Conservation (phyloP, 352 stramenopile genomes). For the Peronospora destructor region DNA sequence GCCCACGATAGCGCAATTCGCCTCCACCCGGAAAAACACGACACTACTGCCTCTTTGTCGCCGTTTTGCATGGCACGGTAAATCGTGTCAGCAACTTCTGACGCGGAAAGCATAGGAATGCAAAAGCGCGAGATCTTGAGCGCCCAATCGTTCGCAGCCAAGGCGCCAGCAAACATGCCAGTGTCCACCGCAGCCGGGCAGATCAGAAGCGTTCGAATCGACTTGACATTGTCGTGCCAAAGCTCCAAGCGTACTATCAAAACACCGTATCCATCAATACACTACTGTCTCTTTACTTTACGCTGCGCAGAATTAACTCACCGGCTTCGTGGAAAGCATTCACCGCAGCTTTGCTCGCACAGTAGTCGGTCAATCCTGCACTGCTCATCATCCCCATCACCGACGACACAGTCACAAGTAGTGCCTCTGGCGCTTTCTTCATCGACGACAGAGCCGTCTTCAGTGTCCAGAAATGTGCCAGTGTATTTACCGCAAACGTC, state of each 20-base stretch:
- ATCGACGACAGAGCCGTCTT: constrained; percentile 57
- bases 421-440: constrained; percentile 35
- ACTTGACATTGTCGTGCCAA: constrained; percentile 42
- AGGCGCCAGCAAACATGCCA: constrained; percentile 67
- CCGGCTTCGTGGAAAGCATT: constrained; percentile 68
- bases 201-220: constrained; percentile 66
- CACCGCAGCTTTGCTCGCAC: constrained; percentile 65
- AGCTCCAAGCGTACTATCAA: constrained; percentile 67
- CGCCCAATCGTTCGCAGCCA: constrained; percentile 35
- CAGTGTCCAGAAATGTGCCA: constrained; percentile 73
- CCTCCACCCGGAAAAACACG: constrained; percentile 55
- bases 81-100: constrained; percentile 47
- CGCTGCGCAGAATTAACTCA: constrained; percentile 7
- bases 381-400: constrained; percentile 69
- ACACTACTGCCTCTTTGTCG: constrained; percentile 51
- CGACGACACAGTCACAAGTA: constrained; percentile 73
- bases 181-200: constrained; percentile 68
- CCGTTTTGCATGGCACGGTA: constrained; percentile 42
- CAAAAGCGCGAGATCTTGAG: constrained; percentile 31
- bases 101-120: constrained; percentile 44
- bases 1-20: constrained; percentile 46
- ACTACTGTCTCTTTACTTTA: background rate
- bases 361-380: constrained; percentile 66
- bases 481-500: constrained; percentile 54
- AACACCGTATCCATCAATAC: background rate